These are phyloP conservation scores for Angophora floribunda DNA, from an alignment of 345 rosid genomes.

Conservation along the genomic window DNA sequence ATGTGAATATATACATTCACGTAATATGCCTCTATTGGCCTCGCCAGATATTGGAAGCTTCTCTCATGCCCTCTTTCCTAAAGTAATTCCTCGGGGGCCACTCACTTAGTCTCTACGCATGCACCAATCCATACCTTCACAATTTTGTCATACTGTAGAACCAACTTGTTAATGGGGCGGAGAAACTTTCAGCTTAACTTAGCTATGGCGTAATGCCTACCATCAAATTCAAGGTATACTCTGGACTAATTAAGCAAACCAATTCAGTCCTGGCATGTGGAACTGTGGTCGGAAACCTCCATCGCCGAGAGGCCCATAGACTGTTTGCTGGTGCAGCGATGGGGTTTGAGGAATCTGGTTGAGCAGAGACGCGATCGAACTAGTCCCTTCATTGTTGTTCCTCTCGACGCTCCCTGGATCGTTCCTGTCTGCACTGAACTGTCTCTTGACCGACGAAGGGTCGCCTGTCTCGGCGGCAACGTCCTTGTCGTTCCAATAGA, in stretches of 20 bases:
- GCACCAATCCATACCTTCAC: background rate
- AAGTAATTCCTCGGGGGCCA: background rate
- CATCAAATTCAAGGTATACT: background rate
- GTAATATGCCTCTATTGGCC: background rate
- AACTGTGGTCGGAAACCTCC: constrained; percentile 44
- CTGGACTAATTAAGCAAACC: constrained; percentile 40
- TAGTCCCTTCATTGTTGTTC: constrained; percentile 10
- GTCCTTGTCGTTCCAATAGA: constrained; percentile 51
- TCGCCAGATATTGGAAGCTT: background rate
- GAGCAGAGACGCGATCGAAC: constrained; percentile 37
- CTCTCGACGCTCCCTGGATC: constrained; percentile 1
- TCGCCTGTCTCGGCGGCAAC: background rate
- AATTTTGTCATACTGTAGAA: background rate
- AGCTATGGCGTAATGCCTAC: background rate
- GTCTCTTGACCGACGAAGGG: constrained; percentile 44
- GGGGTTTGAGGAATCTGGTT: constrained; percentile 42
- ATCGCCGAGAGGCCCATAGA: constrained; percentile 43
- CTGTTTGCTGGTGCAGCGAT: constrained; percentile 33
- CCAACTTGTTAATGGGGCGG: background rate
- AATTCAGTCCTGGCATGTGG: constrained; percentile 62
- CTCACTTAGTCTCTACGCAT: background rate
- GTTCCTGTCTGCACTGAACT: constrained; percentile 21
- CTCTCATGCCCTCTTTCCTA: background rate
- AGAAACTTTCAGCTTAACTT: background rate
- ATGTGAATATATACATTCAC: background rate